Percentiles rank a stretch among this genome's conserved stretches.
phyloP scores from a whole-genome alignment of 202 grass and related monocot species.

The Eragrostis tef region DNA sequence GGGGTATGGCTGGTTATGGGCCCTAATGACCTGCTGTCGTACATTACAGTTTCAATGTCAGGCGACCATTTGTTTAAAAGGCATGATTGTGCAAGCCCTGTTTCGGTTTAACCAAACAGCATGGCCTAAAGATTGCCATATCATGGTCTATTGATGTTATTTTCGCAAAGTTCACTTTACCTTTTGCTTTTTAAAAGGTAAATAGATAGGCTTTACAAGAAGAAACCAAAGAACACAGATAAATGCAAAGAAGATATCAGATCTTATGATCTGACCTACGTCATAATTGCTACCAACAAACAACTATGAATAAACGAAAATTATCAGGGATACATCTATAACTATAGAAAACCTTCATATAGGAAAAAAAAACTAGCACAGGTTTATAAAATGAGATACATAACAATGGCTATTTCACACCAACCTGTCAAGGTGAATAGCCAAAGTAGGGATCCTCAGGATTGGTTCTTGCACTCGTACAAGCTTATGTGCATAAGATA shows the following conservation, averaged over 20 bases:
- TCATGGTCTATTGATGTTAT: background rate
- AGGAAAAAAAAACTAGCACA: background rate
- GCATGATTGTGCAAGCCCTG: background rate
- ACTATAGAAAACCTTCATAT: background rate
- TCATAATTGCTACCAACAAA: background rate
- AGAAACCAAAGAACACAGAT: background rate
- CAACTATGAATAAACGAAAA: background rate
- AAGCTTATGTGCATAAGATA: slow-evolving; percentile 76
- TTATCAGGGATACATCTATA: background rate
- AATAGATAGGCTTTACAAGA: background rate
- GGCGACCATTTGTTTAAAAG: background rate
- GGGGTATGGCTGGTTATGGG: too few relatives aligned
- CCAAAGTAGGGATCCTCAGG: slow-evolving; percentile 87
- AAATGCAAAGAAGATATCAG: background rate
- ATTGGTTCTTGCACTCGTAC: slow-evolving; percentile 74
- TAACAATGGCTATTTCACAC: background rate
- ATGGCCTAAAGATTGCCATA: background rate
- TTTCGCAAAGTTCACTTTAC: background rate
- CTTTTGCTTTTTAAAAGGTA: background rate
- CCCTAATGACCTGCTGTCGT: too few relatives aligned
- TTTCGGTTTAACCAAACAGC: slow-evolving; percentile 11
- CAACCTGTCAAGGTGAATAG: slow-evolving; percentile 92
- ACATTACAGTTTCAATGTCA: background rate
- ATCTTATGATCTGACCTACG: background rate
- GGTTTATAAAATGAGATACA: slow-evolving; percentile 4